These are phyloP conservation scores for Ciborinia camelliae DNA, from an alignment of 2,329 filamentous ascomycete genomes.

Conservation along the genomic window DNA sequence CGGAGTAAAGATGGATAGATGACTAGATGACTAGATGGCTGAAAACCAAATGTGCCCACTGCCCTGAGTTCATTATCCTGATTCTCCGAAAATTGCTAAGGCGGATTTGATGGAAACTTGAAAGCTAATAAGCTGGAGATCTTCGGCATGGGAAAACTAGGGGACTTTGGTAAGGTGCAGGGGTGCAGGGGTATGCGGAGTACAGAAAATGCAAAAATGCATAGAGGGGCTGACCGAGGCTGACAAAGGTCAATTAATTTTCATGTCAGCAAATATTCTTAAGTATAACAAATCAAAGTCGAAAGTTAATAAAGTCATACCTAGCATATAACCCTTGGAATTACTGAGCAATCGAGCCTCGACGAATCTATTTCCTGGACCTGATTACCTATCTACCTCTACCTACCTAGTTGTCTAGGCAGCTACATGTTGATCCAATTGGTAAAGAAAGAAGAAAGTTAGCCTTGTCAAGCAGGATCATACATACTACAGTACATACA, in stretches of 20 bases:
- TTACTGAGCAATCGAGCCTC: neutral
- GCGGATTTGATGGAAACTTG: no score
- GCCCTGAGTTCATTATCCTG: neutral
- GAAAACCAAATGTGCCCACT: neutral
- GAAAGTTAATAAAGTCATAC: no score
- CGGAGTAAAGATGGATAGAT: no score
- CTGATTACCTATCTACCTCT: neutral
- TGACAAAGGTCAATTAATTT: constrained; percentile 22
- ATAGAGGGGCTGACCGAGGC: constrained; percentile 18
- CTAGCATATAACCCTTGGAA: neutral
- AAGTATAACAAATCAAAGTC: constrained; percentile 10
- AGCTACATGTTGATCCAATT: neutral
- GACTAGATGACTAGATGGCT: no score
- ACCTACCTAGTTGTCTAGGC: neutral
- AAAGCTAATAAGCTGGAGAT: no score
- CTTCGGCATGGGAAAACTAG: neutral
- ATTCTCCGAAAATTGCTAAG: neutral
- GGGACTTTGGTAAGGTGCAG: neutral
- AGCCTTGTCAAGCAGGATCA: neutral
- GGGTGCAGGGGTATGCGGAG: neutral
- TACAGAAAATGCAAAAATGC: neutral
- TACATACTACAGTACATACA: neutral
- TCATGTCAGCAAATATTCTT: constrained; percentile 25
- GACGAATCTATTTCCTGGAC: neutral
- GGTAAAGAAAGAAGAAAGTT: neutral